Conservation (phyloP, 495 filamentous ascomycete species). For the Penicillium antarcticum region DNA sequence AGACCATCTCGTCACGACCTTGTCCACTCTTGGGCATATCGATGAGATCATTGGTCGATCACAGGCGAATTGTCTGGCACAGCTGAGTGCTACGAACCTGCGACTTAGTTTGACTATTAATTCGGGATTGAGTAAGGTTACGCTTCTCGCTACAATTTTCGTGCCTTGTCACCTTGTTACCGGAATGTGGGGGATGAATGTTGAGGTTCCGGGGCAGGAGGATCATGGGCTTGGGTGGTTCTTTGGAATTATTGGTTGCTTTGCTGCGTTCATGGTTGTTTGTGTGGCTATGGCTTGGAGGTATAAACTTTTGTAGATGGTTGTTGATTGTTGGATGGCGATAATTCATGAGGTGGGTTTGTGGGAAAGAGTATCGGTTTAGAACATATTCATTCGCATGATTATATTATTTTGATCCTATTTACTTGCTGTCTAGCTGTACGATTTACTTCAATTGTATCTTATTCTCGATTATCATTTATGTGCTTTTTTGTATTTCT, state of each 20-base stretch:
- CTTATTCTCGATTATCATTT: too few relatives aligned
- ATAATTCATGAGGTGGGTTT: background rate
- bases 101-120: slow-evolving; percentile 71
- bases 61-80: slow-evolving; percentile 89
- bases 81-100: slow-evolving; percentile 82
- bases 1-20: slow-evolving; percentile 96
- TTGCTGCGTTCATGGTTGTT: slow-evolving; percentile 54
- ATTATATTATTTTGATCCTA: too few relatives aligned
- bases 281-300: slow-evolving; percentile 37
- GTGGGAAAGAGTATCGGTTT: too few relatives aligned
- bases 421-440: too few relatives aligned
- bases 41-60: slow-evolving; percentile 89
- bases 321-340: background rate
- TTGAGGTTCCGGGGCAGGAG: slow-evolving; percentile 68
- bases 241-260: slow-evolving; percentile 68
- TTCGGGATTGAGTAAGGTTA: slow-evolving; percentile 80
- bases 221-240: slow-evolving; percentile 60
- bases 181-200: slow-evolving; percentile 96
- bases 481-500: too few relatives aligned
- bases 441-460: too few relatives aligned
- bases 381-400: too few relatives aligned
- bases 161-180: slow-evolving; percentile 89
- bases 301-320: slow-evolving; percentile 24
- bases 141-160: slow-evolving; percentile 86
- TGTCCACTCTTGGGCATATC: slow-evolving; percentile 82